Percentiles rank a stretch among this genome's conserved stretches.
These are phyloP conservation scores for Pleurozium schreberi DNA, from an alignment of 225 moss, liverwort and hornwort species.

Conservation along the genomic window DNA sequence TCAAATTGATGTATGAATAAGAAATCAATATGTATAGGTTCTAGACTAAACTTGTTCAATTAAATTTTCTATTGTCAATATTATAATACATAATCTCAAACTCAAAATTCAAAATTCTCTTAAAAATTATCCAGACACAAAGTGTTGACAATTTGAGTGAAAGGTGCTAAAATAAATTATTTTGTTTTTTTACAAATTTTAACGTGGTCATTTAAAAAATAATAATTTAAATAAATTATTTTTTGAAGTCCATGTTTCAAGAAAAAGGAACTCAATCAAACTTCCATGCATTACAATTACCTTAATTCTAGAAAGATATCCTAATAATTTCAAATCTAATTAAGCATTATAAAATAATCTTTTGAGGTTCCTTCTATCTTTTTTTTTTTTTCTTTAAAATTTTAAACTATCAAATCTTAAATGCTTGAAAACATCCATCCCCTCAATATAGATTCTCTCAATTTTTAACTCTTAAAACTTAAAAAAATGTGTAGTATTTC, in stretches of 20 bases:
- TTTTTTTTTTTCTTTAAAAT: neutral
- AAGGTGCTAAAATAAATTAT: neutral
- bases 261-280: neutral
- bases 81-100: too few relatives aligned
- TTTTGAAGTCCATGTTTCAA: too few relatives aligned
- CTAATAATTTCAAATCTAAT: neutral
- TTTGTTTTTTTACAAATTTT: neutral
- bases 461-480: fast-evolving
- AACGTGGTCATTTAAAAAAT: too few relatives aligned
- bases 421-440: neutral
- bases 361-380: neutral
- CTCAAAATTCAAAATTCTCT: neutral
- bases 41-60: fast-evolving
- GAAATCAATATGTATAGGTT: fast-evolving
- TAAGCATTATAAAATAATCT: neutral
- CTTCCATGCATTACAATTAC: neutral
- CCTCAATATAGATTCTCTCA: fast-evolving
- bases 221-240: too few relatives aligned
- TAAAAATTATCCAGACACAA: fast-evolving
- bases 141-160: neutral
- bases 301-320: fast-evolving
- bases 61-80: fast-evolving
- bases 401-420: fast-evolving
- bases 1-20: neutral
- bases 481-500: neutral